Percentiles rank a stretch among this genome's conserved stretches.
phyloP scores from a whole-genome alignment of 345 rosid species.

The Excoecaria cochinchinensis region DNA sequence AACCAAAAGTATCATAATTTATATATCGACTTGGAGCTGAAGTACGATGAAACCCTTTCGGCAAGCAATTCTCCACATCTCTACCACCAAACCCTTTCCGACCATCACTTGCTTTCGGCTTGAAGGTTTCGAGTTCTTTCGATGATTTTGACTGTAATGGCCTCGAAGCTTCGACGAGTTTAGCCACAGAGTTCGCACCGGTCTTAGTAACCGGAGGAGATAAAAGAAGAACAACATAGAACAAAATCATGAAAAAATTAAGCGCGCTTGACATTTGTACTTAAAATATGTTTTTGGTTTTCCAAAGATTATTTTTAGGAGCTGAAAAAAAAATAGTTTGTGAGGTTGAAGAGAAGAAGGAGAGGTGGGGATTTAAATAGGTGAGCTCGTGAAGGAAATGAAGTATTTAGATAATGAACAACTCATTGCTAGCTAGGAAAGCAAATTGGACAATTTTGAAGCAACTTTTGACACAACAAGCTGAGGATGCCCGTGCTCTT shows the following conservation, averaged over 20 bases:
- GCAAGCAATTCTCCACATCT: constrained; percentile 46
- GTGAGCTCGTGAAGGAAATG: constrained; percentile 27
- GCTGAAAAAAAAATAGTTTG: not conserved
- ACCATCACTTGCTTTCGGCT: constrained; percentile 20
- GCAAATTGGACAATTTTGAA: constrained; percentile 1
- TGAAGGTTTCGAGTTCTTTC: constrained; percentile 7
- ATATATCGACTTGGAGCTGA: constrained; percentile 64
- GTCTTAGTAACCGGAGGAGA: constrained; percentile 14
- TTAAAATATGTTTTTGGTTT: too few relatives aligned
- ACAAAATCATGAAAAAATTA: constrained; percentile 12
- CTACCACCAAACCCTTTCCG: not conserved
- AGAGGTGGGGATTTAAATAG: constrained; percentile 30
- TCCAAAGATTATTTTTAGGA: not conserved
- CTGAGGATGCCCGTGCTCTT: constrained; percentile 47
- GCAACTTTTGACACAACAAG: constrained; percentile 30
- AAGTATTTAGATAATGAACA: constrained; percentile 12
- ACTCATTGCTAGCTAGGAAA: constrained; percentile 23
- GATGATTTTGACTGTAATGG: constrained; percentile 21
- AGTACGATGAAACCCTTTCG: constrained; percentile 48
- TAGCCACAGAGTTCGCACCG: not conserved
- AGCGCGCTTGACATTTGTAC: constrained; percentile 26
- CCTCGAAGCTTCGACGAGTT: constrained; percentile 29
- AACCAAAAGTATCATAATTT: constrained; percentile 40
- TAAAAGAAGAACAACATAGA: constrained; percentile 30
- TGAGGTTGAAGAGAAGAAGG: not conserved